A percentile compares a stretch with the other conserved stretches of the same genome.
Conservation (phyloP, 345 rosid species). For the Aquilaria malaccensis region DNA sequence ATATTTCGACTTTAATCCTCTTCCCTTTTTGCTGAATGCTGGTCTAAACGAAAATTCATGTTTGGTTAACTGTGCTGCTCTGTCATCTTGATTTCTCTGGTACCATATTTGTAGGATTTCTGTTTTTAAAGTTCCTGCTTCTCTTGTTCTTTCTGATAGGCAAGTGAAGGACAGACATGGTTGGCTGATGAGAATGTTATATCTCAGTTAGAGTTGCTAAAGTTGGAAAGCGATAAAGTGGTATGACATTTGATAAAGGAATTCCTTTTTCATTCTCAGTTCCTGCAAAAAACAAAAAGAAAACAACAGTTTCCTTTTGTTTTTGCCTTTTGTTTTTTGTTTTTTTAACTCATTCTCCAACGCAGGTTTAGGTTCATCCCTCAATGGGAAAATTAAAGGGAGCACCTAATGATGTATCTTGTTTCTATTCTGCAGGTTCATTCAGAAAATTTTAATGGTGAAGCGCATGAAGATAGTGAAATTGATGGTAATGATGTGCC, state of each 20-base stretch:
- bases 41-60: too few relatives aligned
- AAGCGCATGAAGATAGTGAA: conserved; percentile 44
- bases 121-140: too few relatives aligned
- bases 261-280: background rate
- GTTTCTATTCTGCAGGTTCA: conserved; percentile 33
- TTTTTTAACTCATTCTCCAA: too few relatives aligned
- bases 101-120: too few relatives aligned
- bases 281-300: too few relatives aligned
- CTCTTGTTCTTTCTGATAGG: conserved; percentile 31
- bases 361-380: too few relatives aligned
- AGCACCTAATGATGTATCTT: conserved; percentile 9
- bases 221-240: conserved; percentile 42
- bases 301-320: too few relatives aligned
- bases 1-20: too few relatives aligned
- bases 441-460: conserved; percentile 33
- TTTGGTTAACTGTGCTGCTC: too few relatives aligned
- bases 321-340: too few relatives aligned
- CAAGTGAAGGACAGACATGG: conserved; percentile 60
- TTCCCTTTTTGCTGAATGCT: too few relatives aligned
- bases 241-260: conserved; percentile 32
- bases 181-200: conserved; percentile 68
- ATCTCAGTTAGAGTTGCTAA: conserved; percentile 65
- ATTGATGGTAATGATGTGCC: conserved; percentile 77
- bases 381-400: background rate
- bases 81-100: too few relatives aligned